These are phyloP conservation scores for Metarhizium album DNA, from an alignment of 2,329 filamentous ascomycete species.

Conservation along the genomic window DNA sequence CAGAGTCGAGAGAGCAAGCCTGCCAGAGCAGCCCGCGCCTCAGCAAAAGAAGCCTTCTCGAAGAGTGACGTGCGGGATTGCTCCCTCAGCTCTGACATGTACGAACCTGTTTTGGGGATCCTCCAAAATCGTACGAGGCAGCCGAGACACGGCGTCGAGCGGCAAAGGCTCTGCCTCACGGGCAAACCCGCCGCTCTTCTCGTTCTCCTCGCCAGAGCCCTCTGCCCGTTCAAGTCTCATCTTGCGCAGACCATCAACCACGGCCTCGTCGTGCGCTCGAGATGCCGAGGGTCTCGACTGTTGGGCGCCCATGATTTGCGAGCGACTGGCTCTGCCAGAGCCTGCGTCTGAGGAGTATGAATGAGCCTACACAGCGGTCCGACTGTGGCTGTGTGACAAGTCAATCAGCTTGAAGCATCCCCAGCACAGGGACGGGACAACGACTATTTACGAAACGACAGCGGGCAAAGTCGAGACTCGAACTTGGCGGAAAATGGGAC, in stretches of 20 bases:
- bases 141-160: constrained; percentile 38
- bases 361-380: background rate
- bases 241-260: constrained; percentile 31
- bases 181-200: constrained; percentile 12
- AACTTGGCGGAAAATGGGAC: background rate
- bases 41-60: background rate
- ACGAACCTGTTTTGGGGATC: constrained; percentile 56
- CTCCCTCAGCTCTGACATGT: constrained; percentile 4
- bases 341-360: background rate
- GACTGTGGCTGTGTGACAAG: background rate
- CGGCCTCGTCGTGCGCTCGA: constrained; percentile 29
- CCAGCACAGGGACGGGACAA: background rate
- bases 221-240: constrained; percentile 39
- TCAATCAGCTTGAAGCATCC: background rate
- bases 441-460: no score
- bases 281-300: constrained; percentile 27
- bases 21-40: constrained; percentile 18
- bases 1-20: constrained; percentile 65
- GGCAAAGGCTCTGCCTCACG: constrained; percentile 36
- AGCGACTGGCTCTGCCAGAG: background rate
- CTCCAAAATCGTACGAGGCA: constrained; percentile 51
- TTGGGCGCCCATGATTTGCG: constrained; percentile 34
- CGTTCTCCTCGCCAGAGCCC: constrained; percentile 25
- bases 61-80: background rate
- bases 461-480: no score